Evolutionary conservation across 1,284 basidiomycete genomes (phyloP), one percentile per base, ranked within the genome.

Genomic region (Rugosomyces carneus): DNA sequence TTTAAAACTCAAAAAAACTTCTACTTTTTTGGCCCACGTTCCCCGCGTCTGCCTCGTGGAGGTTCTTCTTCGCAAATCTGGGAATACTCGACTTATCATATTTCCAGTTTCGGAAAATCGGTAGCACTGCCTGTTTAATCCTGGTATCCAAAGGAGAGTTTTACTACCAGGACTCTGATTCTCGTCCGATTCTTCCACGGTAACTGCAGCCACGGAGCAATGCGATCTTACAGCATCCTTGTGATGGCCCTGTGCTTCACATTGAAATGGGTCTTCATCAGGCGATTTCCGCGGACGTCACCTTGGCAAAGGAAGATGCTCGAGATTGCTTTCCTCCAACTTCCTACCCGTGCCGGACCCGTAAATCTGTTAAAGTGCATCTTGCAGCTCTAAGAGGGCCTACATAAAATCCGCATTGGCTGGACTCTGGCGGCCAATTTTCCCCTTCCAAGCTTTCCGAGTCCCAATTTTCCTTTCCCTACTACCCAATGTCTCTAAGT

Each of bases 211-310:
- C 26, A 23, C 37, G 46, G 41, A 18, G 20, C 29, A 23, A 23
- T 37, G 40, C 38, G 40, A 39, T 44, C 48, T 44, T 45, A 41
- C 48, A 45, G 43, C 61, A 58, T 62, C 61, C 15, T 5, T 59
- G 63, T 62, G 56, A 59, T 57, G 49, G 53, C 64, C 65, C 64
- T 62, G 59, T 68, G 64, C 56, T 51, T 50, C 47, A 44, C 15
- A 34, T 39, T 47, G 31, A 37, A 51, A 56, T 44, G 50, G 55
- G 57, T 46, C 50, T 54, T 50, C 52, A 56, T 56, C 53, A 55
- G 52, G 60, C 61, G 59, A 61, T 60, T 56, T 59, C 68, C 68
- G 66, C 70, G 69, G 68, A 62, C 63, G 67, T 68, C 61, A 37
- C 49, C 50, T 56, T 52, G 47, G 48, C 48, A 48, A 54, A 42